Evolutionary conservation across 441 rosid species (phyloP), one percentile per base, ranked within the genome.

Genomic region (Breynia disticha): DNA sequence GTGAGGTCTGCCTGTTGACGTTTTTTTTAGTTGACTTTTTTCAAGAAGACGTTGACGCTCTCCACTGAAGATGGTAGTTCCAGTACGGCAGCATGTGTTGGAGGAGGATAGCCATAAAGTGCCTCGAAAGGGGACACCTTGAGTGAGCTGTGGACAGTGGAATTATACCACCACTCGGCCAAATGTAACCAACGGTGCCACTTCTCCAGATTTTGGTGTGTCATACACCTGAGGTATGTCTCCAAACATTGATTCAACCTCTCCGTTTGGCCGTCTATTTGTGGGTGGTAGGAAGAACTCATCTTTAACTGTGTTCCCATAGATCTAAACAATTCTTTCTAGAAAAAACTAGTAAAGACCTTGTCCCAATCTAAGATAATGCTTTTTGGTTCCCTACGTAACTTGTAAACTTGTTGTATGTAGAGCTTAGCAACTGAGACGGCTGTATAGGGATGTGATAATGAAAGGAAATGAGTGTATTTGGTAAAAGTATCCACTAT

Each of bases 161-260:
- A 21, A 16, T 41, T 59, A 9, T 59, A 59, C 42, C 50, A 59
- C 41, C 41, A 59, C 24, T 59, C 50, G 0, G 16, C 19, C 1
- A 24, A 8, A 0, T 18, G 2, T 0, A 50, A 11, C 44, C 50
- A 59, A 0, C 12, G 7, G 1, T 1, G 0, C 39, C 41, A 35
- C 0, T 13, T 4, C 0, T 19, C 3, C 2, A 42, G 46, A 1
- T 19, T 10, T 0, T 6, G 6, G 5, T 5, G 5, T 4, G 11
- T 11, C 10, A 24, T 22, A 3, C 42, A 59, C 10, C 15, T 0
- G 0, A 50, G 12, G 14, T 50, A 59, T 0, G 21, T 18, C n/a
- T 50, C 20, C 1, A 59, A 3, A 8, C 48, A 50, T 0, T 3
- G 1, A 13, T 50, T 59, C 7, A 59, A 1, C 7, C 38, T 0